These are phyloP conservation scores for Lepiota subincarnata DNA, from an alignment of 768 basidiomycete species.

Conservation along the genomic window DNA sequence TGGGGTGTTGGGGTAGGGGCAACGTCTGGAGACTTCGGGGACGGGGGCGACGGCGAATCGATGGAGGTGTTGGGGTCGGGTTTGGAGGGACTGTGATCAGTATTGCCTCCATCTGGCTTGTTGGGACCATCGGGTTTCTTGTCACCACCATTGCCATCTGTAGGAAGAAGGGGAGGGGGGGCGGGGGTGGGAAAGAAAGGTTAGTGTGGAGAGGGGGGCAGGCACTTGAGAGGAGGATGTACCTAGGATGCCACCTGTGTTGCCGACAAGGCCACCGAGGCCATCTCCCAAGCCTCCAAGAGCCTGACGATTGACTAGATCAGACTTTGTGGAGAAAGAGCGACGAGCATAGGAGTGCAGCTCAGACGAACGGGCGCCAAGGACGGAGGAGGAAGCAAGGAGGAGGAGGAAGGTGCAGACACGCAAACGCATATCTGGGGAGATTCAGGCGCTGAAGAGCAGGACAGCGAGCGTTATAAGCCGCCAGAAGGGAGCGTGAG, in stretches of 20 bases:
- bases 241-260: background rate
- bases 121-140: no score
- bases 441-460: conserved; percentile 20
- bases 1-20: background rate
- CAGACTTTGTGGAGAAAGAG: conserved; percentile 18
- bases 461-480: conserved; percentile 22
- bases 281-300: background rate
- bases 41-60: background rate
- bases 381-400: conserved; percentile 22
- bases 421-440: conserved; percentile 26
- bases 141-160: no score
- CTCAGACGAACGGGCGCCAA: conserved; percentile 37
- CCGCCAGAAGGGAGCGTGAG: conserved; percentile 40
- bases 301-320: conserved; percentile 6
- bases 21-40: background rate
- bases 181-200: no score
- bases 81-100: background rate
- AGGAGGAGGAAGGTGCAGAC: conserved; percentile 26
- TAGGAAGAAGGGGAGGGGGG: no score
- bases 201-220: background rate
- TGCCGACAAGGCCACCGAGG: no score
- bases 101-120: no score
- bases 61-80: background rate
- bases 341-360: conserved; percentile 29
- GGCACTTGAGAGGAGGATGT: background rate